Conservation (phyloP, 2,329 filamentous ascomycete genomes). For the Colletotrichum coccodes region DNA sequence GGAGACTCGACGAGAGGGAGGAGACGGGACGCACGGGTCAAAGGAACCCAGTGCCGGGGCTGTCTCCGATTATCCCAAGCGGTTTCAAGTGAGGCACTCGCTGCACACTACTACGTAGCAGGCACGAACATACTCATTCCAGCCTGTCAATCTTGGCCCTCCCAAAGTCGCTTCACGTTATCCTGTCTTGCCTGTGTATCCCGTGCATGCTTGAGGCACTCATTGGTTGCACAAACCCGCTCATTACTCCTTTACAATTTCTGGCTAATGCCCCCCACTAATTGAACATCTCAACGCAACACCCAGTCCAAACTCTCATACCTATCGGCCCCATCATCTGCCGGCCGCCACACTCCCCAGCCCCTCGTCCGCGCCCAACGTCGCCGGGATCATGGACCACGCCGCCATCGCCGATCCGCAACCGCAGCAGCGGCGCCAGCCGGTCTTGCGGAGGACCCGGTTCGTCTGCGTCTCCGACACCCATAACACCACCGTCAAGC, state of each 20-base stretch:
- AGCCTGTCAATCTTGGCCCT: neutral
- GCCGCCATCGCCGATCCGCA: neutral
- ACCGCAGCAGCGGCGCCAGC: neutral
- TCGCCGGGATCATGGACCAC: slow-evolving; percentile 15
- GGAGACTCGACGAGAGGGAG: neutral
- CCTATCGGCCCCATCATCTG: slow-evolving; percentile 1
- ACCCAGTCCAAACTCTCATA: neutral
- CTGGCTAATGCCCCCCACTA: neutral
- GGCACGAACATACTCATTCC: slow-evolving; percentile 15
- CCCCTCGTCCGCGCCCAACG: neutral
- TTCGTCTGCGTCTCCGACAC: slow-evolving; percentile 83
- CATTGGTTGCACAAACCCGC: neutral
- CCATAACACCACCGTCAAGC: slow-evolving; percentile 72
- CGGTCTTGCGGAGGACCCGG: slow-evolving; percentile 60
- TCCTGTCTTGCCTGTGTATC: neutral
- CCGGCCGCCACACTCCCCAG: neutral
- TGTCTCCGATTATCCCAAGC: neutral
- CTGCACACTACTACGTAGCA: neutral
- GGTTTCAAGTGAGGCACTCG: slow-evolving; percentile 27
- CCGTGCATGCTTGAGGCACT: neutral
- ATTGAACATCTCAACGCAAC: neutral
- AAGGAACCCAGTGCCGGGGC: neutral
- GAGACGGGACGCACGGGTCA: neutral
- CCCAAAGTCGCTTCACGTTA: neutral
- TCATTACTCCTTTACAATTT: neutral